Evolutionary conservation across 2,329 filamentous ascomycete genomes (phyloP).

Genomic region (Aspergillus sergii): DNA sequence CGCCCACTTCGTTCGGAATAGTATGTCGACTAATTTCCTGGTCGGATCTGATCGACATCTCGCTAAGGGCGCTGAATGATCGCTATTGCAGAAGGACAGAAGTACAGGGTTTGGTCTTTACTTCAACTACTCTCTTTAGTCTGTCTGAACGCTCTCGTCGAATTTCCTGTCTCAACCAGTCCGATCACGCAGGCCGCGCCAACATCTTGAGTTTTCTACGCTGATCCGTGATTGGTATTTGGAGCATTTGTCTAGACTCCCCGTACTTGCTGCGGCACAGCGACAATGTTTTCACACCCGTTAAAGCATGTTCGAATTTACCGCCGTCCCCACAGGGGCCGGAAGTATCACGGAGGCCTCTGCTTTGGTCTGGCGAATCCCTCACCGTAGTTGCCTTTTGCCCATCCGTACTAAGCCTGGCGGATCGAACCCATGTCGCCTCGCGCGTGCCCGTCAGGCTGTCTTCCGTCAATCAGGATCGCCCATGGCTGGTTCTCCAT

Average conservation of each 20-base stretch:
- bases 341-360: slow-evolving; percentile 19
- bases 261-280: slow-evolving; percentile 8
- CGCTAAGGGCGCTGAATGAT: neutral
- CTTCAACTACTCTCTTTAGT: neutral
- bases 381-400: slow-evolving; percentile 8
- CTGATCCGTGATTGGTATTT: slow-evolving; percentile 13
- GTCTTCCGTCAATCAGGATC: slow-evolving; percentile 22
- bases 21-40: slow-evolving; percentile 11
- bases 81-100: slow-evolving; percentile 6
- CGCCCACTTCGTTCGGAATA: slow-evolving; percentile 13
- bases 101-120: neutral
- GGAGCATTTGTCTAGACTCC: slow-evolving; percentile 5
- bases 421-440: slow-evolving; percentile 16
- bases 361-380: slow-evolving; percentile 21
- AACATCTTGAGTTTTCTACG: slow-evolving; percentile 3
- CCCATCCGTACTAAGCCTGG: slow-evolving; percentile 17
- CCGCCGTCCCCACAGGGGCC: slow-evolving; percentile 23
- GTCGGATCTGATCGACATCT: slow-evolving; percentile 22
- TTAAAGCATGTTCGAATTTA: slow-evolving; percentile 19
- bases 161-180: slow-evolving; percentile 2
- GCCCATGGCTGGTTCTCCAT: slow-evolving; percentile 16
- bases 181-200: neutral
- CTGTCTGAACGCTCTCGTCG: neutral
- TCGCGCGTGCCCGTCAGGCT: slow-evolving; percentile 18
- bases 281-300: slow-evolving; percentile 4